These are phyloP conservation scores for Teratosphaeria pseudoeucalypti DNA, from an alignment of 2,329 filamentous ascomycete genomes.

Conservation along the genomic window DNA sequence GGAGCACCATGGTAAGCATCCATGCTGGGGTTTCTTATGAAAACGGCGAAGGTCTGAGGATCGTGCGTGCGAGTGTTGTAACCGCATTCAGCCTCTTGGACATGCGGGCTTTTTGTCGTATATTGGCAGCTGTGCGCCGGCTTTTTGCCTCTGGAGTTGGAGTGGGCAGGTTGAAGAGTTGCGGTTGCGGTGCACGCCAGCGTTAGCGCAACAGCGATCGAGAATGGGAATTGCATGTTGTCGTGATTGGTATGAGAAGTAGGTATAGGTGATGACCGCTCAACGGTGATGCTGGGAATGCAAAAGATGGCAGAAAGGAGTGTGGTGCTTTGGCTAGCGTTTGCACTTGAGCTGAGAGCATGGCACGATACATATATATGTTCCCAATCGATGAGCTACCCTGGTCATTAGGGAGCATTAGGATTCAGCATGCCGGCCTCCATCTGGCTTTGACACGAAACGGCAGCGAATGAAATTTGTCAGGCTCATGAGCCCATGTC, in stretches of 20 bases:
- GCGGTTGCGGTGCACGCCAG: slow-evolving; percentile 19
- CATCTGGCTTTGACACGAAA: neutral
- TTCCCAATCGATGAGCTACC: neutral
- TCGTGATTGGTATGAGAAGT: neutral
- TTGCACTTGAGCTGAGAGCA: neutral
- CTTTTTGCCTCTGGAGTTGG: slow-evolving; percentile 28
- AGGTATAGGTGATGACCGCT: neutral
- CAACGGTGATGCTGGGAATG: neutral
- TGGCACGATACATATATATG: neutral
- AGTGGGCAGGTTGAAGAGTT: slow-evolving; percentile 27
- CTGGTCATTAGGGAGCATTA: neutral
- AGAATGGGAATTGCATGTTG: slow-evolving; percentile 5
- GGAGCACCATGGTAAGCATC: slow-evolving; percentile 30
- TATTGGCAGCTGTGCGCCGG: slow-evolving; percentile 22
- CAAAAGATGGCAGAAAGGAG: neutral
- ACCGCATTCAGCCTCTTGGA: slow-evolving; percentile 35
- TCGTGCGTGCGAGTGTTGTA: slow-evolving; percentile 30
- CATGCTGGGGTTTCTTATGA: slow-evolving; percentile 37
- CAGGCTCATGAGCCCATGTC: too few species aligned
- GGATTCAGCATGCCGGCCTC: neutral
- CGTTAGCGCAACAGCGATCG: slow-evolving; percentile 8
- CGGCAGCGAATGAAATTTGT: too few species aligned
- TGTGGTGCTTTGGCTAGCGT: neutral
- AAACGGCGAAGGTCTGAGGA: slow-evolving; percentile 32
- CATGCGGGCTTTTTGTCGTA: slow-evolving; percentile 25